Conservation (phyloP, 129 eudicot species). For the Ambrosia trifida region DNA sequence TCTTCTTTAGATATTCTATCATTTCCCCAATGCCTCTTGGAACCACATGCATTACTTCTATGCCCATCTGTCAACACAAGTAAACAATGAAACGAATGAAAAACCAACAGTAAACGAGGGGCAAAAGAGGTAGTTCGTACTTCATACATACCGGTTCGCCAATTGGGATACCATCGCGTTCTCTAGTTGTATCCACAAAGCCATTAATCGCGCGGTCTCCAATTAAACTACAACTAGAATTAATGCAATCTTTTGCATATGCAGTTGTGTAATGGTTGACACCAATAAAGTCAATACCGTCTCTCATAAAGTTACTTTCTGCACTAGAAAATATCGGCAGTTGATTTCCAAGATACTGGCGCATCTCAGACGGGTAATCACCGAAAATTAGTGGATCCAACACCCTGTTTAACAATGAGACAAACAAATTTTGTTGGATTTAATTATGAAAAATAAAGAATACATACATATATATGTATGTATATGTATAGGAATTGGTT, state of each 20-base stretch:
- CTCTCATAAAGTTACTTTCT: constrained; percentile 48
- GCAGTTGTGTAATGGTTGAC: constrained; percentile 69
- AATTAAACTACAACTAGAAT: constrained; percentile 41
- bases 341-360: constrained; percentile 45
- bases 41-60: constrained; percentile 50
- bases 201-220: constrained; percentile 54
- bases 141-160: constrained; percentile 56
- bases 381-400: constrained; percentile 81
- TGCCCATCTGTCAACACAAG: constrained; percentile 48
- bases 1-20: constrained; percentile 53
- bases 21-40: constrained; percentile 72
- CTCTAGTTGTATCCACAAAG: constrained; percentile 27
- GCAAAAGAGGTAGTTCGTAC: constrained; percentile 3
- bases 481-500: no score
- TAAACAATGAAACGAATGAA: constrained; percentile 23
- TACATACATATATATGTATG: background rate
- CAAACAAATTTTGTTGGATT: background rate
- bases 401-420: constrained; percentile 41
- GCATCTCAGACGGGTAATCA: constrained; percentile 81
- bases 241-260: constrained; percentile 62
- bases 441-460: background rate
- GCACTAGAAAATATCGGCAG: constrained; percentile 55
- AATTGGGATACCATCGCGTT: constrained; percentile 61
- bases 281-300: constrained; percentile 66
- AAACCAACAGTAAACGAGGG: background rate